Base-by-base conservation (phyloP, 164 flowering plant genomes). In the Tetracentron sinense region DNA sequence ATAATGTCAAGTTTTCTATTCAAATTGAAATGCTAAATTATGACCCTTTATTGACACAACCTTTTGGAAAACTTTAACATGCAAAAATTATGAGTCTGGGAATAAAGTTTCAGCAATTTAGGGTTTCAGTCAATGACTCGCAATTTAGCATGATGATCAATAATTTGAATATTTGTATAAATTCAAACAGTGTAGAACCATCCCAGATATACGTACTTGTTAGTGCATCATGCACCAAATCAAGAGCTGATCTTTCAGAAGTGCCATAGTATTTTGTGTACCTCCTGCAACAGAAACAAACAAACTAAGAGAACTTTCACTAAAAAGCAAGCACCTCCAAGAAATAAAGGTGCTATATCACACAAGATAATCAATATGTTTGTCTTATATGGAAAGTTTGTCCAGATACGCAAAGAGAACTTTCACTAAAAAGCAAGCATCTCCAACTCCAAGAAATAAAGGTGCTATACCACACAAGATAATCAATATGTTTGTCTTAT, bases 191-290 rank as follows among this genome's bases (percentile, higher is more conserved):
- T 27, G 14, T 7, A 17, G 22, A 53, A 53, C 30, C 48, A 20
- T 14, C 2, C 50, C 42, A 21, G 23, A 25, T 49, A 49, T 12
- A 74, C 96, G 64, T 84, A 95, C 99, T 86, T 74, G 75, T 92
- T 26, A 95, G 72, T 14, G 97, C 88, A 83, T 95, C 90, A 76
- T 90, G 97, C 11, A 73, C 99, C 80, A 95, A 74, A 42, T 83
- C 68, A 63, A 60, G 66, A 47, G 99, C 97, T 54, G 99, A 90
- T 57, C 79, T 73, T 72, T 85, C 91, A 46, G 96, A 92, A 56
- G 97, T 90, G 25, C 99, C 99, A 74, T 85, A 92, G 62, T 72
- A 95, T 72, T 85, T 90, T 26, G 97, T 92, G 77, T 95, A 95
- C 77, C 97, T 79, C 91, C 99, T 95, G 91, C 69, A 75, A 63